Evolutionary conservation across 2,329 filamentous ascomycete species (phyloP).

Genomic region (Diaporthe eres): DNA sequence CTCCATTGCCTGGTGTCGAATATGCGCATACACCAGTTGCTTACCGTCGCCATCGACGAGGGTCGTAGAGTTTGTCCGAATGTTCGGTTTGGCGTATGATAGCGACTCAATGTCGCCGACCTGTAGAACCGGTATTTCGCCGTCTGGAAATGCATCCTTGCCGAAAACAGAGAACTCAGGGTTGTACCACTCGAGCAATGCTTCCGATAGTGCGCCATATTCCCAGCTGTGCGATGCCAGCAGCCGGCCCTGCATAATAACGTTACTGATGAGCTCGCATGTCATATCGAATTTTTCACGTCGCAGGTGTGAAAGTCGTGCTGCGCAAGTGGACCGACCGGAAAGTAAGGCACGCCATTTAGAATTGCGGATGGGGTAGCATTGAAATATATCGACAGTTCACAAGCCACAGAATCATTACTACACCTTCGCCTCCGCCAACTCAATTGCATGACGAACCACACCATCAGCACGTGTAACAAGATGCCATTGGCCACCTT

Average conservation of each 20-base stretch:
- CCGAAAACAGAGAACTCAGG: background rate
- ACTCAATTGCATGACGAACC: background rate
- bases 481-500: background rate
- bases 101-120: background rate
- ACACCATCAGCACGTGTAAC: background rate
- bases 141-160: background rate
- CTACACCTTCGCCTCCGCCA: background rate
- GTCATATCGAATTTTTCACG: background rate
- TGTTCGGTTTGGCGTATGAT: background rate
- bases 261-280: background rate
- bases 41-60: conserved; percentile 12
- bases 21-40: background rate
- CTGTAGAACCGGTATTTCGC: background rate
- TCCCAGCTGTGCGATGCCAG: conserved; percentile 19
- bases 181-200: conserved; percentile 2
- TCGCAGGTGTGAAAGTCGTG: background rate
- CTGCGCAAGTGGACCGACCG: background rate
- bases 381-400: background rate
- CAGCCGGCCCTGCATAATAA: background rate
- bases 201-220: background rate
- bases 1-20: background rate
- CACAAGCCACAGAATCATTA: background rate
- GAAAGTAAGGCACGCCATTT: background rate
- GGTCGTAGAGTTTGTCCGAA: conserved; percentile 4
- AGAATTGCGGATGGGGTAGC: background rate